Conservation (phyloP, 192 early-diverging fungal species). For the Coemansia sp. region DNA sequence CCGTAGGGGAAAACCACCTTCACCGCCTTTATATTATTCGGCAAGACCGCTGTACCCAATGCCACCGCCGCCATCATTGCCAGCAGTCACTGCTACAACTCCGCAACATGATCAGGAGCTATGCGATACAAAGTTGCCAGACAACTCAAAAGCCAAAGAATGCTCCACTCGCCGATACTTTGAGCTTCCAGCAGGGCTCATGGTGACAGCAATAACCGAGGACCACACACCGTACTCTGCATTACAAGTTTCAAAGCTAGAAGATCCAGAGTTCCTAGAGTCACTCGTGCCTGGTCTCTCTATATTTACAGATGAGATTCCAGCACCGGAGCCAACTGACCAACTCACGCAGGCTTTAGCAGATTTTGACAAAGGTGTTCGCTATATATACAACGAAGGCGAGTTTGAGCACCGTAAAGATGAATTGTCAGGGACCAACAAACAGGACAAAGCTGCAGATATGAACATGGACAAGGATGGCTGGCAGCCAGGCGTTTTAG, state of each 20-base stretch:
- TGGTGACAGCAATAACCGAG: conserved; percentile 15
- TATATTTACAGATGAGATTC: not conserved
- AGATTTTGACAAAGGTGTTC: conserved; percentile 29
- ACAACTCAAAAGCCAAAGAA: not conserved
- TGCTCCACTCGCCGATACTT: conserved; percentile 15
- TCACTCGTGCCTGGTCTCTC: conserved; percentile 19
- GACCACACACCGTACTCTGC: conserved; percentile 19
- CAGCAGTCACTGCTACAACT: not conserved
- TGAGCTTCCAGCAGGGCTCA: conserved; percentile 35
- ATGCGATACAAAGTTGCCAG: not conserved
- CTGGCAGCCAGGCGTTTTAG: conserved; percentile 31
- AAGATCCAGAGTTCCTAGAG: conserved; percentile 23
- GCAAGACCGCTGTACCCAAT: too few relatives aligned
- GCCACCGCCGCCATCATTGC: not conserved
- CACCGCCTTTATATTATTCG: not conserved
- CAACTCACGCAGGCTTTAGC: conserved; percentile 23
- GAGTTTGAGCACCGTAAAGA: conserved; percentile 22
- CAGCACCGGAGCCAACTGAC: conserved; percentile 9
- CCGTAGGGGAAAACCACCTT: not conserved
- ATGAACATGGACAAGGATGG: conserved; percentile 34
- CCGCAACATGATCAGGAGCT: not conserved
- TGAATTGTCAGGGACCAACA: not conserved
- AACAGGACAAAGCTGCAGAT: not conserved
- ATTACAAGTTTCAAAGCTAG: conserved; percentile 11
- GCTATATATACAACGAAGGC: conserved; percentile 36